These are phyloP conservation scores for Aciculosporium take DNA, from an alignment of 2,329 filamentous ascomycete species.

Conservation along the genomic window DNA sequence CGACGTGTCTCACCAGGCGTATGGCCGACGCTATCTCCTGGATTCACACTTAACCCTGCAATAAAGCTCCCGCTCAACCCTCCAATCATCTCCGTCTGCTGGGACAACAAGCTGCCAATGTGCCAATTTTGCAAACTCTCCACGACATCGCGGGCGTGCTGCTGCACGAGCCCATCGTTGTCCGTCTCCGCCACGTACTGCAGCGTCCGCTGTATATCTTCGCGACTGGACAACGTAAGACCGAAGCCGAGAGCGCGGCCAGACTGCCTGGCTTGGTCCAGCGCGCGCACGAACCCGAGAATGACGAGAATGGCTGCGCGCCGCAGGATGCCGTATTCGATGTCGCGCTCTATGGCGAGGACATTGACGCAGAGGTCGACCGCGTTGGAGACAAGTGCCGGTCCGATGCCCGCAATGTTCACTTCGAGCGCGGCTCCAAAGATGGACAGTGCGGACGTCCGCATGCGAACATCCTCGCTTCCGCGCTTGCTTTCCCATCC, in stretches of 20 bases:
- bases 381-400: constrained; percentile 36
- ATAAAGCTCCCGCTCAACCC: constrained; percentile 19
- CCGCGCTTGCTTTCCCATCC: constrained; percentile 55
- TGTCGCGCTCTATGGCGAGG: constrained; percentile 45
- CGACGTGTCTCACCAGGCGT: constrained; percentile 19
- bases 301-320: constrained; percentile 52
- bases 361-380: constrained; percentile 51
- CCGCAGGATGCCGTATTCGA: constrained; percentile 49
- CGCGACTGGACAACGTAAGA: constrained; percentile 38
- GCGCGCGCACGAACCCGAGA: constrained; percentile 44
- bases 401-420: constrained; percentile 41
- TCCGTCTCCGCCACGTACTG: constrained; percentile 52
- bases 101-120: constrained; percentile 34
- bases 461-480: constrained; percentile 55
- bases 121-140: constrained; percentile 52
- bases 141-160: constrained; percentile 52
- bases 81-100: constrained; percentile 12
- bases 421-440: constrained; percentile 46
- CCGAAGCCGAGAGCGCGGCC: constrained; percentile 36
- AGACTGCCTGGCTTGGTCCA: constrained; percentile 37
- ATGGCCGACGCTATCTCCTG: constrained; percentile 13
- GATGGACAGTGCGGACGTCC: constrained; percentile 54
- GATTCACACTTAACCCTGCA: constrained; percentile 25
- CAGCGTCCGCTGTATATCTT: constrained; percentile 48
- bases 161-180: constrained; percentile 51